phyloP scores from a whole-genome alignment of 495 filamentous ascomycete species.

The Aspergillus bridgeri region DNA sequence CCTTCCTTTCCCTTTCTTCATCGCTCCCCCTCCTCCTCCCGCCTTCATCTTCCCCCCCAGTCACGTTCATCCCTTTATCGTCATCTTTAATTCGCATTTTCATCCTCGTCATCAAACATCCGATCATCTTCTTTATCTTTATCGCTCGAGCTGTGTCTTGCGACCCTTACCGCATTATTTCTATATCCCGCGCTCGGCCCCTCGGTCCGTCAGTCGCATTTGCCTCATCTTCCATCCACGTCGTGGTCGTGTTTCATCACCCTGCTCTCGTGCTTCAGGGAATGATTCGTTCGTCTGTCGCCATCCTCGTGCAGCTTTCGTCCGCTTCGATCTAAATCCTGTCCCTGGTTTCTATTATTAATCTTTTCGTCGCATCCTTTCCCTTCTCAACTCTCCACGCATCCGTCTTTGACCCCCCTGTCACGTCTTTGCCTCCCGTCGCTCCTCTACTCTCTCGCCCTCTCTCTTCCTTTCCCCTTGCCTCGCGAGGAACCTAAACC shows the following conservation, averaged over 20 bases:
- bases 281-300: neutral
- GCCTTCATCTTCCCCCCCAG: no score
- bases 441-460: neutral
- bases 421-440: slow-evolving; percentile 14
- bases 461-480: slow-evolving; percentile 9
- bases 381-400: neutral
- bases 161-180: slow-evolving; percentile 11
- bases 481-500: slow-evolving; percentile 19
- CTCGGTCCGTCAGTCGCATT: slow-evolving; percentile 22
- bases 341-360: neutral
- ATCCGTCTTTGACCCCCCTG: slow-evolving; percentile 7
- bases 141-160: slow-evolving; percentile 3
- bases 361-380: neutral
- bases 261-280: neutral
- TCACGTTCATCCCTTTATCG: slow-evolving; percentile 12
- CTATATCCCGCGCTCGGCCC: slow-evolving; percentile 17
- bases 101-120: neutral
- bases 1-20: slow-evolving; percentile 12
- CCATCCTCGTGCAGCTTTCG: neutral
- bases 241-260: slow-evolving; percentile 1
- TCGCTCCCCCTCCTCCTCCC: slow-evolving; percentile 13
- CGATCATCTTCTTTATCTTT: slow-evolving; percentile 5
- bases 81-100: neutral
- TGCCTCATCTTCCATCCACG: slow-evolving; percentile 10
- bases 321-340: neutral